phyloP scores from a whole-genome alignment of 495 filamentous ascomycete genomes.

The Hypoxylon subgilvum region DNA sequence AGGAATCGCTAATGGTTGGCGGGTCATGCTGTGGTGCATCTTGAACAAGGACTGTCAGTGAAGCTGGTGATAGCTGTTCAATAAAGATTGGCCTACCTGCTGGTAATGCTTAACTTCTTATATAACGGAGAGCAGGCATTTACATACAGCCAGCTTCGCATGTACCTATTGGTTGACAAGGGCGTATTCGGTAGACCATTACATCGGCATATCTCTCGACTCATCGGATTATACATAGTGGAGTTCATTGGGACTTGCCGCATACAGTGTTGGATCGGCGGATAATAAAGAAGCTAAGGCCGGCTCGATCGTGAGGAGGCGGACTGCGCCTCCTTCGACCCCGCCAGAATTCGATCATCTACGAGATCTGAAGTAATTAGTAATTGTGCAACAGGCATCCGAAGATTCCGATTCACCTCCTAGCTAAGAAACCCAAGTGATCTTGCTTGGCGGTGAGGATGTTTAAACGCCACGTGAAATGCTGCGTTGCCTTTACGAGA shows the following conservation, averaged over 20 bases:
- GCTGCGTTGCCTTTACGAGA: too few relatives aligned
- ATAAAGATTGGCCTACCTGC: background rate
- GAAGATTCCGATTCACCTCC: too few relatives aligned
- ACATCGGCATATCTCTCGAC: conserved; percentile 21
- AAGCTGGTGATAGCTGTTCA: too few relatives aligned
- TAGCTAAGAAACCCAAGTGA: too few relatives aligned
- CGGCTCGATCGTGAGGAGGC: conserved; percentile 1
- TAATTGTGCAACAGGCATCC: too few relatives aligned
- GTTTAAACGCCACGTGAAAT: too few relatives aligned
- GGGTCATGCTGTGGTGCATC: conserved; percentile 24
- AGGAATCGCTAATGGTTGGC: conserved; percentile 1
- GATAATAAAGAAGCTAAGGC: conserved; percentile 14
- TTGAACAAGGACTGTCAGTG: background rate
- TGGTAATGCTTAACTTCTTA: background rate
- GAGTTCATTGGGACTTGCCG: conserved; percentile 9
- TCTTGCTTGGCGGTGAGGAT: too few relatives aligned
- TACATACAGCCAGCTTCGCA: background rate
- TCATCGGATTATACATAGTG: conserved; percentile 2
- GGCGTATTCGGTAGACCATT: conserved; percentile 1
- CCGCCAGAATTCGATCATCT: too few relatives aligned
- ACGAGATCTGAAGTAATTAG: too few relatives aligned
- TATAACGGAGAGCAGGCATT: background rate
- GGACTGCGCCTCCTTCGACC: too few relatives aligned
- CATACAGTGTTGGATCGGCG: conserved; percentile 12
- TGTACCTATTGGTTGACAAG: background rate